Evolutionary conservation across 208 protist species (phyloP), one percentile per base, ranked within the genome.

Genomic region (Trypanosomatidae sp.): DNA sequence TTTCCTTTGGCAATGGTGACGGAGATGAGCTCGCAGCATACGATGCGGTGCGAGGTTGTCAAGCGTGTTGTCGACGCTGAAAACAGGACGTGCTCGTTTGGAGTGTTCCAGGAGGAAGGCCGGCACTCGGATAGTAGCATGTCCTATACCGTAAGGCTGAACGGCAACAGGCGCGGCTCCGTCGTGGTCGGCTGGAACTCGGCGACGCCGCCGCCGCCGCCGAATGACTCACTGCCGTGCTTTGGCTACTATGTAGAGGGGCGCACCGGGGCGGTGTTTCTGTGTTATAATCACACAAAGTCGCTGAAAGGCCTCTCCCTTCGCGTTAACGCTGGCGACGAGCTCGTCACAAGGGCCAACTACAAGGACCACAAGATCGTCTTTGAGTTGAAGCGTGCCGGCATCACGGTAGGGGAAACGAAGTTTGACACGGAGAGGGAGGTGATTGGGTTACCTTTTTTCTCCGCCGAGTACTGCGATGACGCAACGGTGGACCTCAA

Each of bases 141-240:
- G 77, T 77, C 82, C 9, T 91, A 93, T 62, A 78, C 83, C 60
- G 83, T 91, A 15, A 62, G 78, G 39, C 33, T 95, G 15, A 80
- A 79, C 55, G 73, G 75, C n/a, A 62, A 79, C 41, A 69, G 92
- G 43, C 86, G 79, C 56, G 92, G 92, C 43, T 80, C 81, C 68
- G 82, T 96, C 58, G 74, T 89, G 9, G 76, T 93, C 22, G 92
- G 92, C 39, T 96, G 92, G 90, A 81, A 94, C 68, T 77, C 91
- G 58, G 77, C 85, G 76, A 88, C 66, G 55, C 90, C 64, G 71
- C 80, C 56, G 52, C 47, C 56, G 19, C 46, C 65, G 74, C 67
- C 62, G 25, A 66, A 74, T 44, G 56, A 55, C 17, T 53, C 82
- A 22, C 77, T 91, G 55, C 91, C 91, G 5, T 90, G 82, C 19